Evolutionary conservation across 2,329 filamentous ascomycete genomes (phyloP).

Genomic region (Stagonosporopsis vannaccii): DNA sequence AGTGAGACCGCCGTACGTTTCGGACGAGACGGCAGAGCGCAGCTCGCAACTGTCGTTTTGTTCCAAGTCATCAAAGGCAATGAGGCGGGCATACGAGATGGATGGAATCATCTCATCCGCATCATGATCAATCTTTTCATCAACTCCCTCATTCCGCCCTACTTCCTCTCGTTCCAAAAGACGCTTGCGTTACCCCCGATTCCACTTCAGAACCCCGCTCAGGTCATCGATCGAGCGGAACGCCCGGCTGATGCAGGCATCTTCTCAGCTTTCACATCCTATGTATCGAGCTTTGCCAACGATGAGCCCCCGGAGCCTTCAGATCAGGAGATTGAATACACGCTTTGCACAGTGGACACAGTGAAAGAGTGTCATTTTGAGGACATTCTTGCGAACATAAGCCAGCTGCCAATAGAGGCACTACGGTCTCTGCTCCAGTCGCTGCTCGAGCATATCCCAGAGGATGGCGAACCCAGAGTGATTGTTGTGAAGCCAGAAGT

Average conservation of each 20-base stretch:
- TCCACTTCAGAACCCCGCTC: slow-evolving; percentile 87
- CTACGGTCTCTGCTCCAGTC: slow-evolving; percentile 72
- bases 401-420: slow-evolving; percentile 66
- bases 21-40: slow-evolving; percentile 89
- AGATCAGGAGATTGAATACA: slow-evolving; percentile 95
- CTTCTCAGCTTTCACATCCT: slow-evolving; percentile 93
- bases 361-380: slow-evolving; percentile 88
- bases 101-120: slow-evolving; percentile 83
- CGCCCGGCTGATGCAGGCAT: slow-evolving; percentile 82
- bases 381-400: slow-evolving; percentile 83
- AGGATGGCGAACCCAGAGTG: slow-evolving; percentile 79
- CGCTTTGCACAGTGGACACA: slow-evolving; percentile 91
- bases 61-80: slow-evolving; percentile 91
- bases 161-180: slow-evolving; percentile 71
- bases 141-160: slow-evolving; percentile 88
- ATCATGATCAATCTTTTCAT: slow-evolving; percentile 97
- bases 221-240: slow-evolving; percentile 87
- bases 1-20: slow-evolving; percentile 97
- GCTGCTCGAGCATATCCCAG: slow-evolving; percentile 83
- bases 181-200: slow-evolving; percentile 79
- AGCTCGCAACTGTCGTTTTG: slow-evolving; percentile 91
- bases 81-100: slow-evolving; percentile 75
- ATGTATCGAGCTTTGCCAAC: slow-evolving; percentile 97
- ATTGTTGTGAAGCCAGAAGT: slow-evolving; percentile 91
- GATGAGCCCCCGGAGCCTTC: slow-evolving; percentile 98